Evolutionary conservation across 768 basidiomycete genomes (phyloP).

Genomic region (Naganishia vishniacii): DNA sequence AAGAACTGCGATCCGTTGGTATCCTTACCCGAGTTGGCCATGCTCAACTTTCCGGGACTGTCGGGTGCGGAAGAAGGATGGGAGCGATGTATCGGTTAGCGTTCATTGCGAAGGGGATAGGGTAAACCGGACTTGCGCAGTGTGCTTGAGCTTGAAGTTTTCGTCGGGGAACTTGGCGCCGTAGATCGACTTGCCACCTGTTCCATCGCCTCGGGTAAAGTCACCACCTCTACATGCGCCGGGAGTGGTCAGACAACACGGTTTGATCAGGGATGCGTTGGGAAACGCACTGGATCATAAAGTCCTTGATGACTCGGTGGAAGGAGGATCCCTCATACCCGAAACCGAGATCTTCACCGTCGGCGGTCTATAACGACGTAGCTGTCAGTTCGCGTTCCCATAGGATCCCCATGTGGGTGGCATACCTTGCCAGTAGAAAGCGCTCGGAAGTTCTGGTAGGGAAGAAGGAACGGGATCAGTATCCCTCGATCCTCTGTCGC

Average conservation of each 20-base stretch:
- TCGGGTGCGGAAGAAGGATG: not conserved
- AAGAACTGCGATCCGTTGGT: constrained; percentile 94
- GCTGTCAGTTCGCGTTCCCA: not conserved
- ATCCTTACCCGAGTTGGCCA: constrained; percentile 93
- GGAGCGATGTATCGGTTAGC: not conserved
- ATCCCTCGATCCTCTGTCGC: not conserved
- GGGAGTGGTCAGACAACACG: not conserved
- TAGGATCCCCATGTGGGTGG: too few relatives aligned
- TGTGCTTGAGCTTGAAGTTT: constrained; percentile 97
- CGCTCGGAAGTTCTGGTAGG: constrained; percentile 82
- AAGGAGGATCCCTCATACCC: constrained; percentile 95
- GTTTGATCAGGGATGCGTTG: not conserved
- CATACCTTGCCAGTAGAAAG: constrained; percentile 69
- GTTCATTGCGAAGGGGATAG: not conserved
- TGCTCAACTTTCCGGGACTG: constrained; percentile 59
- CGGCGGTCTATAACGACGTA: not conserved
- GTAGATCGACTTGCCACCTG: constrained; percentile 60
- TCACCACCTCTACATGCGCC: constrained; percentile 65
- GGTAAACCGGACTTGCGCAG: constrained; percentile 40
- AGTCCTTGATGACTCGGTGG: constrained; percentile 91
- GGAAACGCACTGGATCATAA: constrained; percentile 56
- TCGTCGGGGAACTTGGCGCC: constrained; percentile 87
- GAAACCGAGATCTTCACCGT: constrained; percentile 59
- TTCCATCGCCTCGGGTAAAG: constrained; percentile 59
- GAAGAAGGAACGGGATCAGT: not conserved